Evolutionary conservation across 2,329 filamentous ascomycete species (phyloP), one percentile per base, ranked within the genome.

Genomic region (Paraconiothyrium sp.): DNA sequence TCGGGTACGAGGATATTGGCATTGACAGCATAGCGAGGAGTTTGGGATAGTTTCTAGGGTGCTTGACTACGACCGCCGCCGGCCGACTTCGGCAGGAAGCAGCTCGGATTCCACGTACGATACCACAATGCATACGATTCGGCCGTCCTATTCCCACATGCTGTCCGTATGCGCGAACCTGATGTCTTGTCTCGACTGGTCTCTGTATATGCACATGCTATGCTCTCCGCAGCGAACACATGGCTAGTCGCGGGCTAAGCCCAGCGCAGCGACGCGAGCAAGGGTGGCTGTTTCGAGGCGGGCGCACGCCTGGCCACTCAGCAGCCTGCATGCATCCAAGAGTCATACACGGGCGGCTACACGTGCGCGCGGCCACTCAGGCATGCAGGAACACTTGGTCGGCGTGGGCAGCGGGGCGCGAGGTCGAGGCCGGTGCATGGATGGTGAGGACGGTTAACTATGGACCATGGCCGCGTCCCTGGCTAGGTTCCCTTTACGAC

Each of bases 11-110:
- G 34, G 9, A 30, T 32, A n/a, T 60, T 41, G 67, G 62, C 64
- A 70, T 67, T 72, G 72, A 35, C 10, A 50, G 47, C 75, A 78
- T 77, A 78, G 76, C 75, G 76, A 69, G 76, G 76, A 70, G 76
- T 77, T 73, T 72, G 60, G 67, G 63, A 44, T n/a, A 37, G 37
- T 22, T 30, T 16, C 22, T 74, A 78, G 58, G 68, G 59, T 14
- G 72, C 74, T 46, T 24, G 8, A 46, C 10, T 20, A 3, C 9
- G 20, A 24, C 20, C 43, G 2, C n/a, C 24, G 11, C 10, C 20
- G 43, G 20, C 13, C 43, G 20, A 20, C 7, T 9, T 24, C 11
- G 43, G 43, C 72, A 77, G 43, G 73, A 76, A 39, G 65, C 65
- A 27, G 73, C 65, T 37, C 57, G 70, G 37, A 44, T 47, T 48